phyloP scores from a whole-genome alignment of 1,284 basidiomycete species.

The Microbotryomycetes sp. region DNA sequence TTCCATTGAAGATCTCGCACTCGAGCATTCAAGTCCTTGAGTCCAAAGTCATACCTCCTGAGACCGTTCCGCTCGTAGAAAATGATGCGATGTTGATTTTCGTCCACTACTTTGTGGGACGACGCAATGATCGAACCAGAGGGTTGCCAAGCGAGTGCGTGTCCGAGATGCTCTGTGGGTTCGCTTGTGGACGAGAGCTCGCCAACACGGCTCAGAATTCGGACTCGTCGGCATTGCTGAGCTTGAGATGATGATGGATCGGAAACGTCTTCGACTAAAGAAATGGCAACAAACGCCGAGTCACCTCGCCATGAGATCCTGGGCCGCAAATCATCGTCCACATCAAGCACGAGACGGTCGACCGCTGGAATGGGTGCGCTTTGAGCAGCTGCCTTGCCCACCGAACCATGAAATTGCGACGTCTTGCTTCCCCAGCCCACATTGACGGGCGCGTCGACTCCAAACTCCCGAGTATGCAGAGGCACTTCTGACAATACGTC shows the following conservation, averaged over 20 bases:
- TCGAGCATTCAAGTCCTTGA: constrained; percentile 56
- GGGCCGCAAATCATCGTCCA: constrained; percentile 63
- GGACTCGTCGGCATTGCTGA: constrained; percentile 51
- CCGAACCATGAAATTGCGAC: constrained; percentile 95
- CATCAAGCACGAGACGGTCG: constrained; percentile 47
- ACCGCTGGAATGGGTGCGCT: constrained; percentile 33
- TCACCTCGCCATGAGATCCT: constrained; percentile 91
- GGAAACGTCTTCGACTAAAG: constrained; percentile 52
- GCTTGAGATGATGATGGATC: background rate
- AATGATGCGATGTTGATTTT: constrained; percentile 66
- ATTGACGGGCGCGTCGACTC: constrained; percentile 84
- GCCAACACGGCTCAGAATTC: constrained; percentile 74
- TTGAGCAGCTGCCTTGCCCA: constrained; percentile 76
- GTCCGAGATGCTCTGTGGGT: constrained; percentile 72
- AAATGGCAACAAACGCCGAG: constrained; percentile 79
- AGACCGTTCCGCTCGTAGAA: constrained; percentile 96
- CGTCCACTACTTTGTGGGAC: constrained; percentile 63
- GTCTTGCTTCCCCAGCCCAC: constrained; percentile 97
- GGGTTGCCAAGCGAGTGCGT: constrained; percentile 76
- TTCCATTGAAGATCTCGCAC: constrained; percentile 81
- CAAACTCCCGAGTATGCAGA: constrained; percentile 69
- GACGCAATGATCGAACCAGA: constrained; percentile 74
- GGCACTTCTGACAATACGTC: constrained; percentile 76
- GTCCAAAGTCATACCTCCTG: constrained; percentile 78
- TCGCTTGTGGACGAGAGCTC: constrained; percentile 79